Evolutionary conservation across 371 early-diverging fungal genomes (phyloP).

Genomic region (Chytridiales sp.): DNA sequence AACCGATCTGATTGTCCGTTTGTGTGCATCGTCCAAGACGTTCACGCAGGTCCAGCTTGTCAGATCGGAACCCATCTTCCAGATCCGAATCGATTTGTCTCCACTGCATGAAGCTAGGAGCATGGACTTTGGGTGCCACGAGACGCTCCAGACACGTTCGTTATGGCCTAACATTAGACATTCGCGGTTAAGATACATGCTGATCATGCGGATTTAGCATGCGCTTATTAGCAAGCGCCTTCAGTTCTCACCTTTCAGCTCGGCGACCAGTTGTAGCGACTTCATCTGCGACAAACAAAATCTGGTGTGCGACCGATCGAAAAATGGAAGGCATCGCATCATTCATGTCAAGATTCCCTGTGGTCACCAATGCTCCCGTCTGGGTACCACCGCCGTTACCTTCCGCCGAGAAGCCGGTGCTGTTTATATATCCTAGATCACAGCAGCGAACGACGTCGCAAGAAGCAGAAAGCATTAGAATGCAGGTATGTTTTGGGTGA

Average conservation of each 20-base stretch:
- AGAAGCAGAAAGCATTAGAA: conserved; percentile 18
- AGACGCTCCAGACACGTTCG: conserved; percentile 89
- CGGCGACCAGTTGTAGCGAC: conserved; percentile 16
- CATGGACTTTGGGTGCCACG: conserved; percentile 80
- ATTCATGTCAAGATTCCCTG: conserved; percentile 15
- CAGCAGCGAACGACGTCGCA: conserved; percentile 18
- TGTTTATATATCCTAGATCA: conserved; percentile 21
- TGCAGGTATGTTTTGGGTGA: conserved; percentile 17
- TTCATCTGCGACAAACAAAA: neutral
- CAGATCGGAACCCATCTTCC: conserved; percentile 48
- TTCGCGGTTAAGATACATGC: neutral
- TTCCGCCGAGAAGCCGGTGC: conserved; percentile 6
- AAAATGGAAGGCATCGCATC: too few relatives aligned
- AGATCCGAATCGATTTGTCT: conserved; percentile 78
- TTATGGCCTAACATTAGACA: conserved; percentile 64
- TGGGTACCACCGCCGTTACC: conserved; percentile 14
- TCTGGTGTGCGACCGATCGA: too few relatives aligned
- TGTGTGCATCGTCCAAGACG: conserved; percentile 80
- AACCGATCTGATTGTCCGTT: conserved; percentile 84
- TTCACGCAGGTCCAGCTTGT: conserved; percentile 71
- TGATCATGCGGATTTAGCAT: neutral
- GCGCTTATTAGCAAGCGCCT: too few relatives aligned
- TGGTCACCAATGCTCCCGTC: conserved; percentile 10
- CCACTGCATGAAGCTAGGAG: conserved; percentile 80
- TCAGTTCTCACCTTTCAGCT: conserved; percentile 20